phyloP scores from a whole-genome alignment of 495 filamentous ascomycete genomes.

The Darksidea phi region DNA sequence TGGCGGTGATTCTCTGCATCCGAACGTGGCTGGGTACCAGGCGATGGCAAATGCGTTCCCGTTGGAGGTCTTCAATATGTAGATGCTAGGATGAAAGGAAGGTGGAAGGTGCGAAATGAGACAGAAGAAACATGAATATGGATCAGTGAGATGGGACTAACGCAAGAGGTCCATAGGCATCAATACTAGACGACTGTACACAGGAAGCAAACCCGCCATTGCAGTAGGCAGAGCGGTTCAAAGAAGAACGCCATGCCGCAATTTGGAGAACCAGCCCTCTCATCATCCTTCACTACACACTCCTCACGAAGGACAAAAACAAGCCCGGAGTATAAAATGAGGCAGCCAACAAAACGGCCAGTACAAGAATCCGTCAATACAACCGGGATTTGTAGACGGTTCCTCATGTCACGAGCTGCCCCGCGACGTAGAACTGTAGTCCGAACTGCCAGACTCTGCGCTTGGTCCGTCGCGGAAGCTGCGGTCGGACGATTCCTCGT shows the following conservation, averaged over 20 bases:
- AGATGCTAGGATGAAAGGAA: not conserved
- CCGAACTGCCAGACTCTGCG: constrained; percentile 21
- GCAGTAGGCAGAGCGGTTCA: not conserved
- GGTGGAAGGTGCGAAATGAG: not conserved
- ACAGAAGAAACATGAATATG: not conserved
- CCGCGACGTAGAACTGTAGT: constrained; percentile 10
- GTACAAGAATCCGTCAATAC: constrained; percentile 21
- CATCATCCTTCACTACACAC: not conserved
- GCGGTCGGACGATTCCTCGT: constrained; percentile 2
- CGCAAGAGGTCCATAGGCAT: not conserved
- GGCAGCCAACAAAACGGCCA: constrained; percentile 22
- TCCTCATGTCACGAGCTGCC: constrained; percentile 19
- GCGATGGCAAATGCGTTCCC: constrained; percentile 62
- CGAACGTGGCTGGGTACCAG: constrained; percentile 63
- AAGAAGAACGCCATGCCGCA: no score
- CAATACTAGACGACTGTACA: not conserved
- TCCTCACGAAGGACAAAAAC: constrained; percentile 26
- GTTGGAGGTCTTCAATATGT: constrained; percentile 51
- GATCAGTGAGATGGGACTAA: not conserved
- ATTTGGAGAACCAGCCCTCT: not conserved
- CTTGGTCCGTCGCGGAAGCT: constrained; percentile 17
- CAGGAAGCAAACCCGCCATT: not conserved
- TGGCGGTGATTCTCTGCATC: constrained; percentile 70
- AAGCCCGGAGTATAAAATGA: constrained; percentile 24
- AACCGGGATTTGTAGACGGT: constrained; percentile 11